A percentile compares a stretch with the other conserved stretches of the same genome.
phyloP scores from a whole-genome alignment of 164 flowering plant genomes.

The Vitis amurensis region DNA sequence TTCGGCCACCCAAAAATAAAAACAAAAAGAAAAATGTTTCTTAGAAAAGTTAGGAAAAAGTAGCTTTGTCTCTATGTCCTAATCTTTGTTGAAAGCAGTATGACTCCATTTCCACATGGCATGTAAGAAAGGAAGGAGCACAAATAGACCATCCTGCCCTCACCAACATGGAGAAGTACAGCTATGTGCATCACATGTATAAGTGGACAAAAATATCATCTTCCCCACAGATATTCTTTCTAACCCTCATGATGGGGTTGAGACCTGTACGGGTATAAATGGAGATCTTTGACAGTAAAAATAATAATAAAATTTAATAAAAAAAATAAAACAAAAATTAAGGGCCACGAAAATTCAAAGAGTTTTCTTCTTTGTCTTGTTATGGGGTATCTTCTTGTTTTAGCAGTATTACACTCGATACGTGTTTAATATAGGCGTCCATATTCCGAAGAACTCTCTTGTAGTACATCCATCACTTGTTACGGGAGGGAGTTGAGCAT shows the following conservation, averaged over 20 bases:
- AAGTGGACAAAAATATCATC: constrained; percentile 7
- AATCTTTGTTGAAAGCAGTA: constrained; percentile 4
- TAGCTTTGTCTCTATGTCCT: constrained; percentile 7
- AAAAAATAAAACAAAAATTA: too few species aligned
- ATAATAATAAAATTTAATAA: too few species aligned
- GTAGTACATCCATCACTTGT: too few species aligned
- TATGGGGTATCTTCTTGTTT: too few species aligned
- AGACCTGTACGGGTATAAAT: too few species aligned
- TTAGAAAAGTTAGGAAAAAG: constrained; percentile 5
- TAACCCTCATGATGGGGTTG: background rate
- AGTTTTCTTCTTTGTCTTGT: too few species aligned
- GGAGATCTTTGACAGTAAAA: too few species aligned
- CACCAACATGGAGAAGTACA: background rate
- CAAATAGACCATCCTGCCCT: constrained; percentile 10
- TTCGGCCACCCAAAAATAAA: background rate
- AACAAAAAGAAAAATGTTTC: background rate
- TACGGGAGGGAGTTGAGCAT: too few species aligned
- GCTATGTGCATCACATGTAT: background rate
- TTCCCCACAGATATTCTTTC: constrained; percentile 1
- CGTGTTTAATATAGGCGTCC: too few species aligned
- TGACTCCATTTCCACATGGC: constrained; percentile 10
- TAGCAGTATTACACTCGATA: too few species aligned
- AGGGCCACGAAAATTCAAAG: too few species aligned
- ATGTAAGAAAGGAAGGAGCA: constrained; percentile 1
- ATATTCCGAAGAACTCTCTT: too few species aligned